Evolutionary conservation across 768 basidiomycete genomes (phyloP).

Genomic region (Mycena indigotica): DNA sequence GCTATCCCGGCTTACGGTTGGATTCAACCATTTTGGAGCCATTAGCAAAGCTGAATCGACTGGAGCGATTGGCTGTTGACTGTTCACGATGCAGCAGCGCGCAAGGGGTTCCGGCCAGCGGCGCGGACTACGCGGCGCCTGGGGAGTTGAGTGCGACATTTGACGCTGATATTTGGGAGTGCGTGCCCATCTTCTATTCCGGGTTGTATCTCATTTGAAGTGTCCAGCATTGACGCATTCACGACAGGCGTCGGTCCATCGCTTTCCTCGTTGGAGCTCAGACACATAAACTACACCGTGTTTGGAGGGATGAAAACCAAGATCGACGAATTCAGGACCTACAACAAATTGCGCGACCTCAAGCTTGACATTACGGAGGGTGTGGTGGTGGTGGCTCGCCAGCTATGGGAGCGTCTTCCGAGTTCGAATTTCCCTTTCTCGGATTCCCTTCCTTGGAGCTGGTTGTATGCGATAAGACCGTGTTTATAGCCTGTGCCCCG

Average conservation of each 20-base stretch:
- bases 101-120: background rate
- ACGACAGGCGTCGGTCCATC: conserved; percentile 11
- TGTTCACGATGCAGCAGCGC: background rate
- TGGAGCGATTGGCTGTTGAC: background rate
- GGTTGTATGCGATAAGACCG: conserved; percentile 22
- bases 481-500: background rate
- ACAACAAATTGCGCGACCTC: conserved; percentile 16
- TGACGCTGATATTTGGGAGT: conserved; percentile 17
- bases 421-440: conserved; percentile 17
- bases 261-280: conserved; percentile 15
- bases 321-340: conserved; percentile 14
- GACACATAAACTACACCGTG: conserved; percentile 14
- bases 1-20: background rate
- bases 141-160: conserved; percentile 7
- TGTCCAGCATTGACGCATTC: conserved; percentile 11
- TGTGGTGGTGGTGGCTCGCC: conserved; percentile 23
- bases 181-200: background rate
- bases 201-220: background rate
- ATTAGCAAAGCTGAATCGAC: background rate
- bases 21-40: background rate
- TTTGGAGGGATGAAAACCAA: conserved; percentile 7
- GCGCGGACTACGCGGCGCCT: background rate
- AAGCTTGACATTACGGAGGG: conserved; percentile 26
- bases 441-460: conserved; percentile 27
- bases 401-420: conserved; percentile 18